Percentiles rank a stretch among this genome's conserved stretches.
These are phyloP conservation scores for Fraxinus greggii DNA, from an alignment of 305 asterid genomes.

Conservation along the genomic window DNA sequence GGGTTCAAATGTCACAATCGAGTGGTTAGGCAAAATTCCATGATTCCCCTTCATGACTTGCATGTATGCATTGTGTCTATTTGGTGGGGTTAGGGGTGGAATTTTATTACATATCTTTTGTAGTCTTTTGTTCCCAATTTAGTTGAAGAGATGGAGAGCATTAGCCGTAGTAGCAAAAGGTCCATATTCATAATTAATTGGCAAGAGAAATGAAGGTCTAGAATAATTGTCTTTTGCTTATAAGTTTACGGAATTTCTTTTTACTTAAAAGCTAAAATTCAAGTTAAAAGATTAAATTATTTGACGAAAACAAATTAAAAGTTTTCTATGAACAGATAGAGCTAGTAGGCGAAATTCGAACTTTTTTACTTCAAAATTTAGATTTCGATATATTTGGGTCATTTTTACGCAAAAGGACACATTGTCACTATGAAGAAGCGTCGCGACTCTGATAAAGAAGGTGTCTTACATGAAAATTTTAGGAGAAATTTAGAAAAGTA, in stretches of 20 bases:
- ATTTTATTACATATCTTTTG: neutral
- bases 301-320: neutral
- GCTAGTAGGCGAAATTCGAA: neutral
- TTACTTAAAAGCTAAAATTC: neutral
- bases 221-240: neutral
- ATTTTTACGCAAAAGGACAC: too few relatives aligned
- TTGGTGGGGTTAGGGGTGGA: slow-evolving; percentile 8
- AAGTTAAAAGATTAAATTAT: neutral
- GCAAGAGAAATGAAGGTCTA: neutral
- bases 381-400: too few relatives aligned
- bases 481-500: neutral
- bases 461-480: neutral
- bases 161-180: neutral
- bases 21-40: slow-evolving; percentile 17
- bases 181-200: neutral
- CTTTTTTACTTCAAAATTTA: too few relatives aligned
- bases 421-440: neutral
- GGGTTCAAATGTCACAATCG: slow-evolving; percentile 8
- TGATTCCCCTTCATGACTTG: slow-evolving; percentile 5
- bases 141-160: neutral
- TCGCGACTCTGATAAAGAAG: neutral
- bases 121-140: neutral
- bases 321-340: neutral
- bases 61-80: slow-evolving; percentile 1
- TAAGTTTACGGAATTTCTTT: neutral